Base-by-base conservation (phyloP, 768 basidiomycete genomes). In the Sistotremastrum niveocremeum region DNA sequence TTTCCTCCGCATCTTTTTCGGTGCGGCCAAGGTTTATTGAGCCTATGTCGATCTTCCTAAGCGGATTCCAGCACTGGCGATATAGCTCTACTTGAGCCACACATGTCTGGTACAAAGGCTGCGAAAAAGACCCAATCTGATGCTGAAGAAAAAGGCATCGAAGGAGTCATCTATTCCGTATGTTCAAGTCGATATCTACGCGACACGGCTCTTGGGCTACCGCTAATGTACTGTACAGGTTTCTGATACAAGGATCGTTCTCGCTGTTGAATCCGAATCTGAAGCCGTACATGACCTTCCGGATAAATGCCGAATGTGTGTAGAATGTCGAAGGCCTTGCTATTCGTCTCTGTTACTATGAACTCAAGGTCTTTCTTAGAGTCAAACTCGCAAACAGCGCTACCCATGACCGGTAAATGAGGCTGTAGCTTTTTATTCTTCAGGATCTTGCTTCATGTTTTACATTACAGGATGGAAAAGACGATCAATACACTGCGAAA, bases 341-440 rank as follows among this genome's bases (percentile, higher is more conserved):
- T 48, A 30, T 33, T 34, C 35, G 38, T 37, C 12, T 12, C 29
- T 41, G 30, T 4, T 9, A 12, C 30, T 40, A 40, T 37, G 8
- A 31, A 20, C 20, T 49, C 34, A 20, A 44, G 35, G 39, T 35
- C 5, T 47, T 11, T 10, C 7, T 29, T 48, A 69, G 68, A 2
- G 59, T 97, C 44, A 97, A 97, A 57, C 69, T 94, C 2, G 90
- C 90, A 8, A 97, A 97, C 54, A 89, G 81, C 46, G 79, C 87
- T 10, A 98, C 93, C 1, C 91, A 85, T 58, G 88, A 91, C 54
- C 73, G 91, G 85, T 77, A 58, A 44, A 31, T 38, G 40, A 34
- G 12, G 30, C 30, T n/a, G 7, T 12, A 5, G 11, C 10, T 10
- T 32, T 20, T 30, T 37, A 33, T 38, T 29, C n/a, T 34, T 28